Base-by-base conservation (phyloP, 2,329 filamentous ascomycete genomes). In the Aspergillus flavus region DNA sequence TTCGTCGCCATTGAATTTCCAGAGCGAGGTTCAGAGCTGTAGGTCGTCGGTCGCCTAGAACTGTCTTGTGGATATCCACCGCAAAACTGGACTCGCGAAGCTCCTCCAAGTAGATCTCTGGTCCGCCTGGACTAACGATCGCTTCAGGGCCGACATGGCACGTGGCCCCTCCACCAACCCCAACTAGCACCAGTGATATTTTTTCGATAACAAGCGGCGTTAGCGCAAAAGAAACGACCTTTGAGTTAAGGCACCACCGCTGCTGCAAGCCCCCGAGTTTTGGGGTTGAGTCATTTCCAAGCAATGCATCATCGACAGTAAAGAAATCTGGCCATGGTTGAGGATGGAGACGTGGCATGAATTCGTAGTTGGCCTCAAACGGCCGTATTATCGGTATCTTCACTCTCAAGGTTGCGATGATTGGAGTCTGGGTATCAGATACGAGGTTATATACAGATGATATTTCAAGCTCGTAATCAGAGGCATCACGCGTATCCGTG, bases 241-340 rank as follows among this genome's bases (percentile, higher is more conserved):
- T 85, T 28, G 92, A 91, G 46, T 89, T 85, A 30, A 98, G 83
- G 59, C 86, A 88, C 93, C 94, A 98, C 71, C 86, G 87, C 73
- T 98, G 94, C 6, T 86, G 83, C 16, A 98, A 82, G 0, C 94
- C 94, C 62, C 82, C 79, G 0, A 83, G 79, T 32, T 77, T 73
- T 30, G 72, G 62, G 4, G 66, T 64, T 23, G 68, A 60, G 34
- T 70, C 68, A 23, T 72, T 66, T 4, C 73, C 72, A 3, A 75
- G 70, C 19, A 78, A 61, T 12, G 76, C 71, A 14, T 80, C 76
- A 39, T 88, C 84, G 21, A 86, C 81, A 58, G 88, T 84, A 76
- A 98, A 99, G 70, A 96, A 89, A 74, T 90, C 93, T 1, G 95
- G 94, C 94, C 95, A 99, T 2, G 87, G 83, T 56, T 91, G 89